Percentiles rank a stretch among this genome's conserved stretches.
phyloP scores from a whole-genome alignment of 176 grass and related monocot genomes.

The Bolboschoenus planiculmis region DNA sequence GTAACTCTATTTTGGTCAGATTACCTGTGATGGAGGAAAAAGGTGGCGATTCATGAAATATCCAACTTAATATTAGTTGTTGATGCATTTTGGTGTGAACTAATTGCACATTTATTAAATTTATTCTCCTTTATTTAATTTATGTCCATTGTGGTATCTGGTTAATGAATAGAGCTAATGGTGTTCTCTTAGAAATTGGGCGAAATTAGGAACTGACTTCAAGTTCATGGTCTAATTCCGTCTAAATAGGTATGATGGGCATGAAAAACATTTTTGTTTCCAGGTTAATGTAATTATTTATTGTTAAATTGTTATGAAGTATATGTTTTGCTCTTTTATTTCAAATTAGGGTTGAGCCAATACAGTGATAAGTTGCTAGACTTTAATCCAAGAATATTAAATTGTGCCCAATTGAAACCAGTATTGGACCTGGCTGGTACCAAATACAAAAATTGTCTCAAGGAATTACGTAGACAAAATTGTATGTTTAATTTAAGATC shows the following conservation, averaged over 20 bases:
- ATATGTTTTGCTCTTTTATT: not conserved
- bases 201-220: not conserved
- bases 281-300: not conserved
- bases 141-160: not conserved
- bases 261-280: not conserved
- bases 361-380: not conserved
- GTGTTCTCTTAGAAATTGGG: not conserved
- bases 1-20: slow-evolving; percentile 38
- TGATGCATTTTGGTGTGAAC: slow-evolving; percentile 15
- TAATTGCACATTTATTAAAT: not conserved
- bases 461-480: not conserved
- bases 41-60: not conserved
- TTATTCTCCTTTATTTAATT: slow-evolving; percentile 12
- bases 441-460: not conserved
- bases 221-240: not conserved
- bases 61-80: not conserved
- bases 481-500: not conserved
- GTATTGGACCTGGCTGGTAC: not conserved
- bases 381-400: not conserved
- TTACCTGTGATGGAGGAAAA: slow-evolving; percentile 60
- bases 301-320: not conserved
- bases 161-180: not conserved
- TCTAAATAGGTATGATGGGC: not conserved
- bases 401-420: not conserved
- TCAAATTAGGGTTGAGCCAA: not conserved